These are phyloP conservation scores for Raffaelea ambrosiae DNA, from an alignment of 2,329 filamentous ascomycete genomes.

Conservation along the genomic window DNA sequence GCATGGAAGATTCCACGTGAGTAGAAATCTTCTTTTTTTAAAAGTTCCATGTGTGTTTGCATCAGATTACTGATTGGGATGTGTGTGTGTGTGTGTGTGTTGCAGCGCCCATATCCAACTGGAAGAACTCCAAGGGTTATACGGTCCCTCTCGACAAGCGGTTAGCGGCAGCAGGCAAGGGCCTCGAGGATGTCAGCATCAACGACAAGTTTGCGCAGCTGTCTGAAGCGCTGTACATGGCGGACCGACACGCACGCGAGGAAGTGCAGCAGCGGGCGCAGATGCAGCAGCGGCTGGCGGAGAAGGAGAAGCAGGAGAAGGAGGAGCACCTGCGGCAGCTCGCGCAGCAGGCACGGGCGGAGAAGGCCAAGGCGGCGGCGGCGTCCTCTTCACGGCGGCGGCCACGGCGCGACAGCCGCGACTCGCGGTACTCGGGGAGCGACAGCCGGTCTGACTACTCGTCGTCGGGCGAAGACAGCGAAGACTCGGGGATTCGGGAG, in stretches of 20 bases:
- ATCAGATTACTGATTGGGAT: background rate
- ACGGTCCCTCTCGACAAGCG: conserved; percentile 94
- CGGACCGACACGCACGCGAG: conserved; percentile 88
- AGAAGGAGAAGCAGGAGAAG: conserved; percentile 93
- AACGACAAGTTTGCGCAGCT: conserved; percentile 99
- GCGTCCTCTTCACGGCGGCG: conserved; percentile 17
- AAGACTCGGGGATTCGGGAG: conserved; percentile 64
- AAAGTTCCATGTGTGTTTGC: background rate
- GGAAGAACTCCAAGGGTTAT: conserved; percentile 99
- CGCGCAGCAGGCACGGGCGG: conserved; percentile 85
- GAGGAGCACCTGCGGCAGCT: conserved; percentile 84
- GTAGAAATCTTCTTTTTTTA: conserved; percentile 1
- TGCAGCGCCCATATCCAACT: conserved; percentile 79
- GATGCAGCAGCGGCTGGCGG: conserved; percentile 93
- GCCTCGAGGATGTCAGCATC: conserved; percentile 87
- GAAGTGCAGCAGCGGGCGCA: conserved; percentile 85
- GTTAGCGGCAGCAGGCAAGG: conserved; percentile 84
- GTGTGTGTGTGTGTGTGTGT: conserved; percentile 16
- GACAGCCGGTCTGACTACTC: conserved; percentile 7
- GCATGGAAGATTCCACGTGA: conserved; percentile 72
- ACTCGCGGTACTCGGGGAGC: conserved; percentile 23
- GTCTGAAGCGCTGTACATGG: conserved; percentile 86
- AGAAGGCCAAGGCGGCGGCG: conserved; percentile 46
- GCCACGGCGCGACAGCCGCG: conserved; percentile 1
- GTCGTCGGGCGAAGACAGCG: conserved; percentile 39